A percentile compares a stretch with the other conserved stretches of the same genome.
Conservation (phyloP, 148 eudicot genomes). For the Cornus suecica region DNA sequence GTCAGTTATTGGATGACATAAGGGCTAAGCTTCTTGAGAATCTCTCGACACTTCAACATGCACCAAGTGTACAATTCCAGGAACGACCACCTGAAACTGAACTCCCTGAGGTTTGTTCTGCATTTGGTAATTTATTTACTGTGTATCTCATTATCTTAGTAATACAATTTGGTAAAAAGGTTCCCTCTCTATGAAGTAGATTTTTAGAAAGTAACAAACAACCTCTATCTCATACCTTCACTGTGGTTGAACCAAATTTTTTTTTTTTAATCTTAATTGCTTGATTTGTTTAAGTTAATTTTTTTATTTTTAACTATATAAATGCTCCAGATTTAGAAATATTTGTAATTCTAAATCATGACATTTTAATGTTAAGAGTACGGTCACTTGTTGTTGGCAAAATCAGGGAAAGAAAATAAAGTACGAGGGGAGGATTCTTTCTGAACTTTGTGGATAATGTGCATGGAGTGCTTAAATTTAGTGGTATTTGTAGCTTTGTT, state of each 20-base stretch:
- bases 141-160: neutral
- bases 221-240: neutral
- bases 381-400: neutral
- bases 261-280: neutral
- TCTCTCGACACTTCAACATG: constrained; percentile 79
- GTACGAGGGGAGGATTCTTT: neutral
- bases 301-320: too few species aligned
- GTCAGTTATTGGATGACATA: constrained; percentile 66
- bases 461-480: neutral
- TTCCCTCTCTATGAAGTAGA: neutral
- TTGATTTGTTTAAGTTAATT: neutral
- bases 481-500: neutral
- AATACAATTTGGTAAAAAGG: too few species aligned
- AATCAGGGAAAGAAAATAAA: neutral
- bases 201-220: neutral
- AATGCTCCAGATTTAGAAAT: neutral
- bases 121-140: constrained; percentile 7
- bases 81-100: constrained; percentile 81
- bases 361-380: neutral
- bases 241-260: neutral
- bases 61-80: constrained; percentile 90
- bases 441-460: neutral
- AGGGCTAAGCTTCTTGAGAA: constrained; percentile 72
- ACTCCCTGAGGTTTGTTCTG: constrained; percentile 63
- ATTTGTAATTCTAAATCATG: too few species aligned